A percentile compares a stretch with the other conserved stretches of the same genome.
These are phyloP conservation scores for Bruguiera sexangula DNA, from an alignment of 345 rosid species.

Conservation along the genomic window DNA sequence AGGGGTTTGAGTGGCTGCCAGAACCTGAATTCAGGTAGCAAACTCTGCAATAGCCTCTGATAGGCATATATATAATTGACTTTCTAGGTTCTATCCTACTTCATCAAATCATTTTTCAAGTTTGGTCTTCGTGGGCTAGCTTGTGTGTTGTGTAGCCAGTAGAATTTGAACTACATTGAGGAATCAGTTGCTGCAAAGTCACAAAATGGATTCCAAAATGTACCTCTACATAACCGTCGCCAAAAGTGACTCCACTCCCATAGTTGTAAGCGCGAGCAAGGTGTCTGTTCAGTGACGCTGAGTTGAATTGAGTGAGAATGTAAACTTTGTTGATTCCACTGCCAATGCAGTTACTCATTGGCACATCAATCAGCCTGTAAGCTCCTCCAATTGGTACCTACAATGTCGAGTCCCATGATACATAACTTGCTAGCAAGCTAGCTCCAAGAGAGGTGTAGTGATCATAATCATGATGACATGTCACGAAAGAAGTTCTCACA, in stretches of 20 bases:
- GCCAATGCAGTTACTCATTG: conserved; percentile 98
- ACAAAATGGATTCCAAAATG: not conserved
- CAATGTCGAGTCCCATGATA: not conserved
- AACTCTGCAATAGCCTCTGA: no score
- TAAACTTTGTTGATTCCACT: conserved; percentile 92
- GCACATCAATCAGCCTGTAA: conserved; percentile 93
- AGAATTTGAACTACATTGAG: no score
- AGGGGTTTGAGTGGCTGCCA: conserved; percentile 95
- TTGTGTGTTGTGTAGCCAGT: not conserved
- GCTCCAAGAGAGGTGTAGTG: not conserved
- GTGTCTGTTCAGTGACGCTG: conserved; percentile 87
- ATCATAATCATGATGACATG: not conserved
- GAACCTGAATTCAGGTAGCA: conserved; percentile 42
- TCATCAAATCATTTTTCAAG: not conserved
- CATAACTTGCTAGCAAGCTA: not conserved
- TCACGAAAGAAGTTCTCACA: conserved; percentile 32
- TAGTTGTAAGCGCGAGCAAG: conserved; percentile 80
- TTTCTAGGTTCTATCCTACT: no score
- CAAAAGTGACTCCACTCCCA: conserved; percentile 65
- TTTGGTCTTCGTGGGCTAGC: not conserved
- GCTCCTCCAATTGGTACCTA: conserved; percentile 94
- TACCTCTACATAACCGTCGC: conserved; percentile 91
- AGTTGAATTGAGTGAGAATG: conserved; percentile 92
- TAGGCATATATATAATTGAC: no score
- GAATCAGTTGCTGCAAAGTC: no score